phyloP scores from a whole-genome alignment of 1,139 yeast genomes.

The Pichia sp. region DNA sequence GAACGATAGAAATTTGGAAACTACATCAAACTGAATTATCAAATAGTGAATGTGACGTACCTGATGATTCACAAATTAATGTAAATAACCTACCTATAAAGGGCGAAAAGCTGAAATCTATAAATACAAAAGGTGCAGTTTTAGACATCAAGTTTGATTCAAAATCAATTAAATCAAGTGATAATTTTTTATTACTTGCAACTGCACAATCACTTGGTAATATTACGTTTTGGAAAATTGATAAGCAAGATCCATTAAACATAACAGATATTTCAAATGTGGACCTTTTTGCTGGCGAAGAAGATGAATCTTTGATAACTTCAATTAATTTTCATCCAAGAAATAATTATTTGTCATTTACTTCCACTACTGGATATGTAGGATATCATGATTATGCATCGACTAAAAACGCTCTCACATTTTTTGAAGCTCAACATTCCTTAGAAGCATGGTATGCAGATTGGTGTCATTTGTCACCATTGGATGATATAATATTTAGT shows the following conservation, averaged over 20 bases:
- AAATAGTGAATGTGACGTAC: background rate
- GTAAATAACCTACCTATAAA: conserved; percentile 19
- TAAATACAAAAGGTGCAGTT: conserved; percentile 53
- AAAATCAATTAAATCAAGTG: conserved; percentile 10
- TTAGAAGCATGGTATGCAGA: conserved; percentile 89
- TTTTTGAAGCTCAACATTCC: conserved; percentile 37
- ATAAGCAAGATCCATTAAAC: conserved; percentile 14
- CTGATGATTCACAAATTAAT: conserved; percentile 16
- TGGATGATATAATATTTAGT: conserved; percentile 58
- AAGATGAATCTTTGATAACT: conserved; percentile 43
- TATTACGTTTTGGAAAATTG: conserved; percentile 52
- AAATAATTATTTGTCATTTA: conserved; percentile 34
- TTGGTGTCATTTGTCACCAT: conserved; percentile 53
- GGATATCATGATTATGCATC: conserved; percentile 32
- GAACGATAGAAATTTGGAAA: conserved; percentile 62
- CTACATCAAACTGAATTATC: conserved; percentile 15
- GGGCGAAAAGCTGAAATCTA: conserved; percentile 18
- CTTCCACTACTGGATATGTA: conserved; percentile 55
- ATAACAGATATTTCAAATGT: conserved; percentile 28
- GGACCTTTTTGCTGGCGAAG: conserved; percentile 38
- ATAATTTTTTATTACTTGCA: conserved; percentile 40
- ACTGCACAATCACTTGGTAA: conserved; percentile 82
- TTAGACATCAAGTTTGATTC: conserved; percentile 69
- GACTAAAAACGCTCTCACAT: background rate
- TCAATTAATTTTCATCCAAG: conserved; percentile 57